A percentile compares a stretch with the other conserved stretches of the same genome.
phyloP scores from a whole-genome alignment of 345 rosid species.

The Gossypium sturtianum region DNA sequence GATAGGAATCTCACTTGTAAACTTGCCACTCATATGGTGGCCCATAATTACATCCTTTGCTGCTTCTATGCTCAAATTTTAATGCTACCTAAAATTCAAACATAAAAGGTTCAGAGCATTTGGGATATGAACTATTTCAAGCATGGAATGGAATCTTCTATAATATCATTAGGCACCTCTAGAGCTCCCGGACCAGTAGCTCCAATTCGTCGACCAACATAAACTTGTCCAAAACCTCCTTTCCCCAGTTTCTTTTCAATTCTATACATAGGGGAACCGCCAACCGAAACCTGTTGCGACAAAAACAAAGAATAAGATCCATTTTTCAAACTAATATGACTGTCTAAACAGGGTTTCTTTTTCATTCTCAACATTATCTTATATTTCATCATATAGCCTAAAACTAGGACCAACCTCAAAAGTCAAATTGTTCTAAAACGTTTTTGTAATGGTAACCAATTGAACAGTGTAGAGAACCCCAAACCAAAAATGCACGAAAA shows the following conservation, averaged over 20 bases:
- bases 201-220: constrained; percentile 67
- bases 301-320: constrained; percentile 3
- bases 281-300: constrained; percentile 67
- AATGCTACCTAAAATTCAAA: constrained; percentile 63
- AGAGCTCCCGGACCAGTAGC: constrained; percentile 58
- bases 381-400: not conserved
- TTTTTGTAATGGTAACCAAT: not conserved
- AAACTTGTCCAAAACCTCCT: constrained; percentile 98
- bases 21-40: constrained; percentile 99
- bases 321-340: not conserved
- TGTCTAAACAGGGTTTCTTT: not conserved
- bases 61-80: constrained; percentile 90
- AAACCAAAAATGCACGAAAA: too few relatives aligned
- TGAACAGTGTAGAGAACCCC: not conserved
- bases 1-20: constrained; percentile 57
- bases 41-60: constrained; percentile 95
- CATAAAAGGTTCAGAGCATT: not conserved
- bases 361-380: not conserved
- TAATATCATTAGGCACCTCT: constrained; percentile 39
- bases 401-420: not conserved
- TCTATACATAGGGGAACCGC: constrained; percentile 76
- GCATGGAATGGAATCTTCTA: not conserved
- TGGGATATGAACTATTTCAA: not conserved
- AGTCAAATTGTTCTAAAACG: not conserved
- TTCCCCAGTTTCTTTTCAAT: constrained; percentile 84